Conservation (phyloP, 495 filamentous ascomycete species). For the Xylaria longipes region DNA sequence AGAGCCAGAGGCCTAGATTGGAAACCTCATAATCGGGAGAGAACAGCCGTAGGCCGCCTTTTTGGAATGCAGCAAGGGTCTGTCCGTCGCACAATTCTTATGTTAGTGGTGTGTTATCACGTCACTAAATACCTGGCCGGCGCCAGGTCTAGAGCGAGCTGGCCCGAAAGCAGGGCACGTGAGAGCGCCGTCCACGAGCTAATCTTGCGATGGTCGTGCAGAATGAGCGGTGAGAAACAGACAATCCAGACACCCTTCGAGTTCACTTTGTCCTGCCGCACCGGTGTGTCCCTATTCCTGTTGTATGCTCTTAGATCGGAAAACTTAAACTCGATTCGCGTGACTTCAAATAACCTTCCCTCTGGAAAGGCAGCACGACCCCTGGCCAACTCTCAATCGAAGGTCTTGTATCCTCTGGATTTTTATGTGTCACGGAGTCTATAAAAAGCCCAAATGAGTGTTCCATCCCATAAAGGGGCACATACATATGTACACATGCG, state of each 20-base stretch:
- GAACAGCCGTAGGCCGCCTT: background rate
- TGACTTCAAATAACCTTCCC: background rate
- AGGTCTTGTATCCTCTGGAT: background rate
- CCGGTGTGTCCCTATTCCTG: background rate
- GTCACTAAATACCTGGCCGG: conserved; percentile 12
- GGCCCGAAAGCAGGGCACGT: background rate
- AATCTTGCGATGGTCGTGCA: conserved; percentile 17
- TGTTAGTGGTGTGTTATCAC: background rate
- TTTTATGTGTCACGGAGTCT: background rate
- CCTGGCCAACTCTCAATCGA: background rate
- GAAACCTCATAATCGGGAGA: background rate
- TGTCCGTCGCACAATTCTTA: background rate
- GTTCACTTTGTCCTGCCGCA: background rate
- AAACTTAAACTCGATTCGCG: background rate
- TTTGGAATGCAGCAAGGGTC: background rate
- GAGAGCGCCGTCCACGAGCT: background rate
- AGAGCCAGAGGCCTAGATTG: background rate
- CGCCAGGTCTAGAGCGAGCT: background rate
- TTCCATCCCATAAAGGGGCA: background rate
- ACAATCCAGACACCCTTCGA: background rate
- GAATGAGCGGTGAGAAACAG: conserved; percentile 24
- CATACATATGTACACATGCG: conserved; percentile 12
- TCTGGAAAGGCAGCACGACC: background rate
- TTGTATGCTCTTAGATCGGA: background rate
- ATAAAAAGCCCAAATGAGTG: background rate